Base-by-base conservation (phyloP, 2,329 filamentous ascomycete species). In the Myriosclerotinia scirpicola region DNA sequence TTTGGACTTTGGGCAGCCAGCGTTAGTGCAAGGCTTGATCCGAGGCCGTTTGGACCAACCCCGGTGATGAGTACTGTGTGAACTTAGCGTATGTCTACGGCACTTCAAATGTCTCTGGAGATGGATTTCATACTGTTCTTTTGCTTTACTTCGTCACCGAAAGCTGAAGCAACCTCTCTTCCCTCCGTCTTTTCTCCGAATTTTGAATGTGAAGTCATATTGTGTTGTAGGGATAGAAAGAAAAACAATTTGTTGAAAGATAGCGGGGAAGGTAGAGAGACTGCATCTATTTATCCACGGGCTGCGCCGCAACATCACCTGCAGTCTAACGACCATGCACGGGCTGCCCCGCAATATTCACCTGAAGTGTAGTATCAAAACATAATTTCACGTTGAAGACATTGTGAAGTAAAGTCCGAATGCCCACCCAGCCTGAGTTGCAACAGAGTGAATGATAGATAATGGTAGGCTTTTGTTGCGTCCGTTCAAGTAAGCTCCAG, bases 181-280 rank as follows among this genome's bases (percentile, higher is more conserved):
- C 48, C 50, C 14, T 63, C 22, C 12, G 48, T 54, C 26, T 53
- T 20, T 5, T 40, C 30, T 2, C 22, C 36, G 15, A 54, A 63
- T 40, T 54, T 38, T 17, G n/a, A 30, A 63, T 63, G 7, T 12
- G 48, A 53, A 54, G 48, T 54, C 60, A 54, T 63, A 26, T 26
- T 26, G 26, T 26, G 26, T 26, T 26, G 26, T 26, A 26, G 26
- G 26, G 26, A 30, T n/a, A 54, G 30, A 54, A 26, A 15, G 9
- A 14, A 34, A 54, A 14, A 54, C 9, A 54, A 54, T 22, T 12
- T 54, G n/a, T 26, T 54, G 7, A 30, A 54, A 54, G 52, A 54
- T 54, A 30, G 52, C 22, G 52, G 52, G 50, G 22, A 15, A 54
- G 52, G 22, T 11, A 54, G 17, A 26, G 20, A 22, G 22, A 54